These are phyloP conservation scores for Aristolochia californica DNA, from an alignment of 164 flowering plant species.

Conservation along the genomic window DNA sequence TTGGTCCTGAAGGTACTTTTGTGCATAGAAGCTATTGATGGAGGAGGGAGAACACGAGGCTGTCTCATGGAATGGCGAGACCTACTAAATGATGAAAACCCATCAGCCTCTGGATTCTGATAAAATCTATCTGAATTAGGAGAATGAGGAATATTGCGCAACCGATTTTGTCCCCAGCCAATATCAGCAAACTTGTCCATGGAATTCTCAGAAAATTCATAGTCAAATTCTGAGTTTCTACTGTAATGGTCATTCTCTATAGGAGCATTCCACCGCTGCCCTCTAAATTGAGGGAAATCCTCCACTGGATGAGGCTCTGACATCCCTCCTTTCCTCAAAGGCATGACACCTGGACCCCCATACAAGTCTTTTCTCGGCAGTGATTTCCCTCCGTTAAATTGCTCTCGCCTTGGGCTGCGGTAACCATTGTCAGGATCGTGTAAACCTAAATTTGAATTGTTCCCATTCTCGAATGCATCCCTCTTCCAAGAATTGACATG, in stretches of 20 bases:
- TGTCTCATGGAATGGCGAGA: constrained; percentile 74
- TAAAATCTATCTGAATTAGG: constrained; percentile 44
- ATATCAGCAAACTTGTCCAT: constrained; percentile 50
- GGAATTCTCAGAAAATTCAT: constrained; percentile 44
- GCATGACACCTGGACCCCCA: constrained; percentile 38
- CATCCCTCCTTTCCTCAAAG: constrained; percentile 41
- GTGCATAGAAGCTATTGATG: constrained; percentile 50
- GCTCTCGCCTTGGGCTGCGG: constrained; percentile 39
- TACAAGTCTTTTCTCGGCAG: constrained; percentile 41
- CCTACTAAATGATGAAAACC: constrained; percentile 55
- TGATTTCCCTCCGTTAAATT: constrained; percentile 36
- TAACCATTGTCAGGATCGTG: constrained; percentile 49
- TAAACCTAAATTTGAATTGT: constrained; percentile 20
- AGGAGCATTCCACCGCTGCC: constrained; percentile 50
- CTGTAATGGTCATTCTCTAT: constrained; percentile 44
- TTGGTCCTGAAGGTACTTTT: constrained; percentile 30
- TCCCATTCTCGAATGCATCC: constrained; percentile 56
- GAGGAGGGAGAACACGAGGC: constrained; percentile 97
- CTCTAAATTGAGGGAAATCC: constrained; percentile 40
- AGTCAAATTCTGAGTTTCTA: constrained; percentile 37
- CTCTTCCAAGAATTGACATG: constrained; percentile 53
- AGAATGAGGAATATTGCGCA: constrained; percentile 30
- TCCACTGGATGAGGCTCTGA: constrained; percentile 33
- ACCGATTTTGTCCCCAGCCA: constrained; percentile 58
- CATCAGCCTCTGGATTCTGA: constrained; percentile 57